Percentiles rank a stretch among this genome's conserved stretches.
These are phyloP conservation scores for Ampelomyces quisqualis DNA, from an alignment of 2,329 filamentous ascomycete species.

Conservation along the genomic window DNA sequence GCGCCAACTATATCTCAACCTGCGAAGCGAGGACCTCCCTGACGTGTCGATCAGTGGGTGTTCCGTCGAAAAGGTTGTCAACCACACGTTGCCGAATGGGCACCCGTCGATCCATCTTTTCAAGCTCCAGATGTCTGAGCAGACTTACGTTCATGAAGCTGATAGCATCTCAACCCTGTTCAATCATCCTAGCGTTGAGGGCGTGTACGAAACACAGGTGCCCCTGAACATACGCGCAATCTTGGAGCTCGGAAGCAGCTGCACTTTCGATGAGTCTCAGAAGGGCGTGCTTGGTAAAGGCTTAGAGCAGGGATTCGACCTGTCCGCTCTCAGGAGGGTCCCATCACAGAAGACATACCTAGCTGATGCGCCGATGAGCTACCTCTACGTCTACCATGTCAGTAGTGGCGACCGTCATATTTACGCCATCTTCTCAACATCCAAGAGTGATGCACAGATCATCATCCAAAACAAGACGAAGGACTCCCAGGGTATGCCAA, in stretches of 20 bases:
- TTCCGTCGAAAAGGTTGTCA: conserved; percentile 88
- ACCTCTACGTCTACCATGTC: conserved; percentile 92
- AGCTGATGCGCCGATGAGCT: conserved; percentile 70
- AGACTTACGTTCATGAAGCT: conserved; percentile 79
- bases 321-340: conserved; percentile 70
- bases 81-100: conserved; percentile 89
- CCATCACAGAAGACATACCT: conserved; percentile 74
- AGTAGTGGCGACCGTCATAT: conserved; percentile 87
- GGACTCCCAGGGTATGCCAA: conserved; percentile 83
- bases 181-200: conserved; percentile 91
- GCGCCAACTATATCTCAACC: conserved; percentile 84
- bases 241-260: conserved; percentile 84
- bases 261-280: conserved; percentile 89
- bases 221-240: conserved; percentile 84
- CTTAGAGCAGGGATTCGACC: conserved; percentile 89
- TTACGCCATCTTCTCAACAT: conserved; percentile 89
- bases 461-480: conserved; percentile 82
- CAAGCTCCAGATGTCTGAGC: conserved; percentile 86
- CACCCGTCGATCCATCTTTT: conserved; percentile 93
- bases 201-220: conserved; percentile 93
- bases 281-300: conserved; percentile 89
- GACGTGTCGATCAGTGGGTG: conserved; percentile 85
- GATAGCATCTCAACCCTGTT: conserved; percentile 82
- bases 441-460: conserved; percentile 75
- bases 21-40: conserved; percentile 83